Evolutionary conservation across 306 rosid genomes (phyloP).

Genomic region (Quercus rubra): DNA sequence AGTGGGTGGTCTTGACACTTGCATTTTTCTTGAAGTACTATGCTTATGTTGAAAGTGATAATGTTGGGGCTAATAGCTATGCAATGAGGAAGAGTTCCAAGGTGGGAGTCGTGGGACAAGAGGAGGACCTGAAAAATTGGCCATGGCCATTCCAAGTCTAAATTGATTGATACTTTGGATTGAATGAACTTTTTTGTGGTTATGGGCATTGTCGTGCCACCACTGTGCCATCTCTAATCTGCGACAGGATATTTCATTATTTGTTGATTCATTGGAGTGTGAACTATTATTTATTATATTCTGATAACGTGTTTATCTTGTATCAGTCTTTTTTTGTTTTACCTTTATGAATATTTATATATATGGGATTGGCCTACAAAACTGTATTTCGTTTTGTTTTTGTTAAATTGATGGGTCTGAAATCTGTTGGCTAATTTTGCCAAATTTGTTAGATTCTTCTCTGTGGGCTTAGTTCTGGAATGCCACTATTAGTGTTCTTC

Average conservation of each 20-base stretch:
- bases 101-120: conserved; percentile 49
- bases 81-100: conserved; percentile 59
- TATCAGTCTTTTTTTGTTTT: neutral
- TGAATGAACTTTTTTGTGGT: neutral
- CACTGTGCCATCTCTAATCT: too few relatives aligned
- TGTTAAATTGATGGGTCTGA: too few relatives aligned
- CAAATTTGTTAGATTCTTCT: too few relatives aligned
- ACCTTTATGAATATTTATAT: too few relatives aligned
- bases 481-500: too few relatives aligned
- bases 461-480: too few relatives aligned
- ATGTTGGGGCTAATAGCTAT: conserved; percentile 5
- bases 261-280: neutral
- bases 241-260: neutral
- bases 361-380: too few relatives aligned
- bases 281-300: neutral
- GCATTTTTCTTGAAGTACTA: conserved; percentile 83
- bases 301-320: neutral
- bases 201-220: neutral
- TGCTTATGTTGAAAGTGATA: conserved; percentile 51
- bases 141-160: conserved; percentile 89
- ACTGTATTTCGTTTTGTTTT: too few relatives aligned
- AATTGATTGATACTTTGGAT: neutral
- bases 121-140: conserved; percentile 84
- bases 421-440: too few relatives aligned
- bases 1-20: conserved; percentile 78